Evolutionary conservation across 768 basidiomycete genomes (phyloP), one percentile per base, ranked within the genome.

Genomic region (Agaricus blazei): DNA sequence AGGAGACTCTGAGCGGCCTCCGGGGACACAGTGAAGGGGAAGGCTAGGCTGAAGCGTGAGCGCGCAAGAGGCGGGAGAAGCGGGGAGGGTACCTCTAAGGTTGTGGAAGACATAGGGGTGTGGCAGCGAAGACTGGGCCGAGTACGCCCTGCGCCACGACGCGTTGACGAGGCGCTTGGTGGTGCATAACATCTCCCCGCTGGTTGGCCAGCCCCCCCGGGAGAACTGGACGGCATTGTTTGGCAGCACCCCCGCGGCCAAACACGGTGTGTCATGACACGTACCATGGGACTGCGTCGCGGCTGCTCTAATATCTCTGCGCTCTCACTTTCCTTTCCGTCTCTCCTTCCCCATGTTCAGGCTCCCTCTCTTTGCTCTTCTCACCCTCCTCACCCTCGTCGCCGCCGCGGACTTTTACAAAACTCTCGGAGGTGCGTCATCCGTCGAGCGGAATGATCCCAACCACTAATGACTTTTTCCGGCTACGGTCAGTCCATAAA

Each of bases 341-440:
- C 31, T 28, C 44, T 57, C 57, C 29, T 40, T 52, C 59, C 59
- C 65, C 57, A 73, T 79, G 70, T 64, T 74, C 53, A 60, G 68
- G 34, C 60, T 60, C 44, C 68, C 65, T 58, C 59, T 76, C 49
- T 57, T 78, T 54, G 51, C 74, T 8, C 59, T 79, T 52, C 59
- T 79, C 7, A 59, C 72, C 19, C 52, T 78, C 31, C 66, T 68
- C 36, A 63, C 71, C 45, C 59, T 78, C 26, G 72, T 65, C 15
- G 65, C 69, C 7, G 91, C 87, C 26, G 78, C 82, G 3, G 90
- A 93, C 72, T 77, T 87, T 46, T 97, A 96, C 70, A 90, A 91
- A 70, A 66, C 82, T 56, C 75, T 96, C 58, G 93, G 91, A 62
- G 71, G 91, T 93, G 68, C 73, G 87, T 79, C 54, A 11, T 58